Percentiles rank a stretch among this genome's conserved stretches.
These are phyloP conservation scores for Lathyrus sativus DNA, from an alignment of 306 rosid genomes.

Conservation along the genomic window DNA sequence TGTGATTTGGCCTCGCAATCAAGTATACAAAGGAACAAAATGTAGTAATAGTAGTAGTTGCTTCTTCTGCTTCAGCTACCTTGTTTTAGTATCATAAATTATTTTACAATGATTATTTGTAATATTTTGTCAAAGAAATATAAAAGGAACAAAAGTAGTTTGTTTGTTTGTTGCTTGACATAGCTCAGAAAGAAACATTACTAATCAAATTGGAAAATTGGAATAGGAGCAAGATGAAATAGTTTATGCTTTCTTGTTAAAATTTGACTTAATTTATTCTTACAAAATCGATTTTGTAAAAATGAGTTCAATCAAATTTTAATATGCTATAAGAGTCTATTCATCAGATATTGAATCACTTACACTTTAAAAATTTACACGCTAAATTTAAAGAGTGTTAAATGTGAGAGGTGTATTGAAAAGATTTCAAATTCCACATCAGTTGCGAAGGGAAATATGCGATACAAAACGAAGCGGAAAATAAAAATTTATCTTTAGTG, in stretches of 20 bases:
- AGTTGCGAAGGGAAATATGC: too few species aligned
- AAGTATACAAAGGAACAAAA: slow-evolving; percentile 28
- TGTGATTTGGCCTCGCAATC: slow-evolving; percentile 19
- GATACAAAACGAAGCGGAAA: too few species aligned
- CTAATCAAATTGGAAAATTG: slow-evolving; percentile 30
- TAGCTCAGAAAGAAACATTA: slow-evolving; percentile 4
- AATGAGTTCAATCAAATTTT: too few species aligned
- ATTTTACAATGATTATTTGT: slow-evolving; percentile 31
- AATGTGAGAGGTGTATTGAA: too few species aligned
- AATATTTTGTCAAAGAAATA: slow-evolving; percentile 23
- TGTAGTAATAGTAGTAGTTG: neutral
- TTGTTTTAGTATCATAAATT: slow-evolving; percentile 36
- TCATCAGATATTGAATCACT: too few species aligned
- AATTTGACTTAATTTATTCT: too few species aligned
- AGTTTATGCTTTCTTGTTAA: neutral
- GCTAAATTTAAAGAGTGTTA: too few species aligned
- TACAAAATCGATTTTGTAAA: too few species aligned
- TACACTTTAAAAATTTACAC: too few species aligned
- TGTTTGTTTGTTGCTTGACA: slow-evolving; percentile 25
- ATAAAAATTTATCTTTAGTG: too few species aligned
- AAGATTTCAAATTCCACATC: too few species aligned
- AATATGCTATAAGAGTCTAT: too few species aligned
- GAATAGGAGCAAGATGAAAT: slow-evolving; percentile 32
- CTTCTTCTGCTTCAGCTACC: slow-evolving; percentile 31
- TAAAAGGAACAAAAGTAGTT: slow-evolving; percentile 20